These are phyloP conservation scores for Ceratopteris richardii DNA, from an alignment of 75 land plant species.

Conservation along the genomic window DNA sequence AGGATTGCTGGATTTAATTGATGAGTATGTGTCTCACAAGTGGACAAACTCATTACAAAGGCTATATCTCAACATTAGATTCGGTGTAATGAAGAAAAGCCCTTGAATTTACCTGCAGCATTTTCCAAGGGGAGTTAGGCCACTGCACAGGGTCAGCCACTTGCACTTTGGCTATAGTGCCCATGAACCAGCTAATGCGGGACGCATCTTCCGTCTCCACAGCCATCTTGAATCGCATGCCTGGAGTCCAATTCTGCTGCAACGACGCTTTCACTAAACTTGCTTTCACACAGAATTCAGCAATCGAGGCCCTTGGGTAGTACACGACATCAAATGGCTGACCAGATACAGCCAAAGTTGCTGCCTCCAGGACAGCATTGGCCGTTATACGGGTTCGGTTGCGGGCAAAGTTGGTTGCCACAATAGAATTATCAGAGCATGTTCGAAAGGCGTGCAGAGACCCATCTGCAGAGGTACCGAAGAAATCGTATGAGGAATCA, in stretches of 20 bases:
- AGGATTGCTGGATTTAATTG: no score
- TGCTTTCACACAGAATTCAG: conserved; percentile 80
- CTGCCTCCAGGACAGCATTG: conserved; percentile 61
- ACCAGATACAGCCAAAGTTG: conserved; percentile 45
- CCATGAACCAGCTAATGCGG: conserved; percentile 92
- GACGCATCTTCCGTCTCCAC: conserved; percentile 89
- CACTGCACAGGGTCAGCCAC: conserved; percentile 69
- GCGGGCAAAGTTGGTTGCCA: conserved; percentile 6
- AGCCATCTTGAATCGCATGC: conserved; percentile 89
- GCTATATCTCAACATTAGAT: no score
- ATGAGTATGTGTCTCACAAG: no score
- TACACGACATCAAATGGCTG: conserved; percentile 74
- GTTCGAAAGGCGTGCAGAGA: background rate
- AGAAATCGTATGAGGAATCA: conserved; percentile 30
- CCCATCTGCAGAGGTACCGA: background rate
- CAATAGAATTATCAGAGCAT: background rate
- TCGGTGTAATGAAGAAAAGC: no score
- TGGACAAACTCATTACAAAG: no score
- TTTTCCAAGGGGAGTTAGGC: conserved; percentile 90
- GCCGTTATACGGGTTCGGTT: conserved; percentile 45
- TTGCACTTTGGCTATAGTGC: conserved; percentile 65
- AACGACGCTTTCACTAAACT: conserved; percentile 51
- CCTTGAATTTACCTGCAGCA: conserved; percentile 54
- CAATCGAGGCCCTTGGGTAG: conserved; percentile 66
- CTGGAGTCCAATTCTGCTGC: conserved; percentile 57